phyloP scores from a whole-genome alignment of 768 basidiomycete genomes.

The Lactifluus subvellereus region DNA sequence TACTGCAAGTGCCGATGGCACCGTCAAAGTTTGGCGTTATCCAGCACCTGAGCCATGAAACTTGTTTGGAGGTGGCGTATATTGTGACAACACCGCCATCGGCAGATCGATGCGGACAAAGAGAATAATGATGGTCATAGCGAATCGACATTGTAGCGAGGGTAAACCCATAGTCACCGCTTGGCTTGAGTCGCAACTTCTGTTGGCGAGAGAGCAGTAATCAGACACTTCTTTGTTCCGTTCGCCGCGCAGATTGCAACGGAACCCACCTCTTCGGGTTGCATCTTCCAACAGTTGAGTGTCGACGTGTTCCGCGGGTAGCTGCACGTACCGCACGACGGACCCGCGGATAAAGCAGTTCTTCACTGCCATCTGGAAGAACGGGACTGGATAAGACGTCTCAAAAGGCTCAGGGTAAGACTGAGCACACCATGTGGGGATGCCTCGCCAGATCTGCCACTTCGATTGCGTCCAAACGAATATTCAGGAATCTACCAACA shows the following conservation, averaged over 20 bases:
- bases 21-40: slow-evolving; percentile 82
- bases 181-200: slow-evolving; percentile 18
- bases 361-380: slow-evolving; percentile 87
- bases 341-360: slow-evolving; percentile 99
- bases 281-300: slow-evolving; percentile 95
- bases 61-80: background rate
- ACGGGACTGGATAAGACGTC: background rate
- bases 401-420: background rate
- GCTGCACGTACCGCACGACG: slow-evolving; percentile 94
- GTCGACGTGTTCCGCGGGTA: slow-evolving; percentile 90
- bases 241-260: background rate
- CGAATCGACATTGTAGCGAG: background rate
- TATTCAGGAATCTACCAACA: slow-evolving; percentile 77
- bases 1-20: slow-evolving; percentile 87
- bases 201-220: background rate
- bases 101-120: background rate
- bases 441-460: slow-evolving; percentile 89
- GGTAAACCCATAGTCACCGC: slow-evolving; percentile 8
- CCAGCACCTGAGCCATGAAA: slow-evolving; percentile 26
- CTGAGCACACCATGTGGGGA: slow-evolving; percentile 83
- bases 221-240: background rate
- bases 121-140: background rate
- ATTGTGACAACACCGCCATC: slow-evolving; percentile 1
- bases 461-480: slow-evolving; percentile 89
- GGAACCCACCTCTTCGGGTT: slow-evolving; percentile 76